These are phyloP conservation scores for Pittosporum tobira DNA, from an alignment of 129 eudicot species.

Conservation along the genomic window DNA sequence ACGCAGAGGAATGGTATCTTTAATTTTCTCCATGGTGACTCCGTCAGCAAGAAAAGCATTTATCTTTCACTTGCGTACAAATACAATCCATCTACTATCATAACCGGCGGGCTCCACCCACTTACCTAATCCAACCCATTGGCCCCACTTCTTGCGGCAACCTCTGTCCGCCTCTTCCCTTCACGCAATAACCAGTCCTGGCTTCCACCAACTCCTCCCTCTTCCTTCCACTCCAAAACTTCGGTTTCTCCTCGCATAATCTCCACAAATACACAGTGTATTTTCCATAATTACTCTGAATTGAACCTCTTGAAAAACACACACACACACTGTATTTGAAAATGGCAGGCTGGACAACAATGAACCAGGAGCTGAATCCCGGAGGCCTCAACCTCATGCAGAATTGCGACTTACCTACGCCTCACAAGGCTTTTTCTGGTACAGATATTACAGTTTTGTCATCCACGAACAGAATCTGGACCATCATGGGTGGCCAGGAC, in stretches of 20 bases:
- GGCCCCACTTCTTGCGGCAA: not conserved
- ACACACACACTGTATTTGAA: not conserved
- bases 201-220: constrained; percentile 2
- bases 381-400: constrained; percentile 19
- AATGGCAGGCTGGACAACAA: not conserved
- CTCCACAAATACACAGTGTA: not conserved
- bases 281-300: not conserved
- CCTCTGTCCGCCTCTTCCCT: not conserved
- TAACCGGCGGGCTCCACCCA: not conserved
- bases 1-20: too few species aligned
- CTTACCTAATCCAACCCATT: not conserved
- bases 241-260: not conserved
- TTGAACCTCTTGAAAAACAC: not conserved
- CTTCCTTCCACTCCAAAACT: constrained; percentile 17
- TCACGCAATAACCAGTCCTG: not conserved
- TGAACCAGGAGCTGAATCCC: not conserved
- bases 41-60: constrained; percentile 2
- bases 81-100: too few species aligned
- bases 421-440: constrained; percentile 18
- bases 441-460: constrained; percentile 10
- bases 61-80: too few species aligned
- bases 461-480: not conserved
- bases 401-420: constrained; percentile 43
- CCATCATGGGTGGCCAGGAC: not conserved
- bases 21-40: not conserved